Percentiles rank a stretch among this genome's conserved stretches.
phyloP scores from a whole-genome alignment of 164 flowering plant genomes.

The Akebia trifoliata region DNA sequence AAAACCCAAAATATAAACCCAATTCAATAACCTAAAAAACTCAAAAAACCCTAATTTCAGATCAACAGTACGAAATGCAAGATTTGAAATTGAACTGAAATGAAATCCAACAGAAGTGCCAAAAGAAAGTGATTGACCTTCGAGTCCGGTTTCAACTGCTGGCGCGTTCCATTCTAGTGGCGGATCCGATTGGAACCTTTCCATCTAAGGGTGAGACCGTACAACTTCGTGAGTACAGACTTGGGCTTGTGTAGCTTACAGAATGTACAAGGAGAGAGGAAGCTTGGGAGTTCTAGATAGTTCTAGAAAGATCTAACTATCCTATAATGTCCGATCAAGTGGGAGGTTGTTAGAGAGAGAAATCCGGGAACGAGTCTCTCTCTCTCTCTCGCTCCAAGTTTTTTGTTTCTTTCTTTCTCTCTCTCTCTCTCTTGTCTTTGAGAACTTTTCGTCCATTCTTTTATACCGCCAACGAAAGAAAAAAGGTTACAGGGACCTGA shows the following conservation, averaged over 20 bases:
- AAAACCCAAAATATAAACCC: not conserved
- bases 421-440: constrained; percentile 3
- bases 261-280: constrained; percentile 7
- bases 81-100: constrained; percentile 5
- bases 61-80: not conserved
- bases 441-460: constrained; percentile 17
- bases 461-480: too few species aligned
- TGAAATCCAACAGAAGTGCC: constrained; percentile 6
- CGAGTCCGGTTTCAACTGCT: constrained; percentile 46
- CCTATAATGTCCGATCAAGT: constrained; percentile 20
- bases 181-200: constrained; percentile 44
- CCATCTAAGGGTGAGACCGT: constrained; percentile 41
- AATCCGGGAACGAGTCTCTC: not conserved
- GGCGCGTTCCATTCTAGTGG: constrained; percentile 36
- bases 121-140: constrained; percentile 40
- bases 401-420: constrained; percentile 7
- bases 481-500: too few species aligned
- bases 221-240: constrained; percentile 41
- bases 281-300: constrained; percentile 3
- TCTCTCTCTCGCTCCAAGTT: constrained; percentile 11
- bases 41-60: constrained; percentile 22
- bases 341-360: not conserved
- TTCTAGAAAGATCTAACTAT: not conserved
- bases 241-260: constrained; percentile 6
- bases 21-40: constrained; percentile 4